These are phyloP conservation scores for Bassia scoparia DNA, from an alignment of 148 eudicot genomes.

Conservation along the genomic window DNA sequence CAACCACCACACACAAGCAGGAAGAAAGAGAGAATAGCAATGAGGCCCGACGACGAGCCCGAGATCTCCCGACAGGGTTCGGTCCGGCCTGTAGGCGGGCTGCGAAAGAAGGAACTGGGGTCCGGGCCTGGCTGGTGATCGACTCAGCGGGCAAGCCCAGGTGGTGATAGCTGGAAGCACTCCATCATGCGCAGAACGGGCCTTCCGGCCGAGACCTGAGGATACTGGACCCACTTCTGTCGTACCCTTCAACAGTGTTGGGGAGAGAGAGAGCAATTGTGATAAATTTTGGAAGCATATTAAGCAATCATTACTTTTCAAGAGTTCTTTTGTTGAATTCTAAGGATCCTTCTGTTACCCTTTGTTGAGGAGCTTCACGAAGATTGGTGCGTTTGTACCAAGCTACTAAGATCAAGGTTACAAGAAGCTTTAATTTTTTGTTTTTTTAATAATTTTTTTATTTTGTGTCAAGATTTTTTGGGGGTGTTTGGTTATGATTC, in stretches of 20 bases:
- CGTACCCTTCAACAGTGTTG: slow-evolving; percentile 86
- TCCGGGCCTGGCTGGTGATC: slow-evolving; percentile 67
- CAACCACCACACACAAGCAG: too few relatives aligned
- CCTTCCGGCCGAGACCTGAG: slow-evolving; percentile 92
- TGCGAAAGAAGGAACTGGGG: slow-evolving; percentile 69
- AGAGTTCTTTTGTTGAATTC: slow-evolving; percentile 77
- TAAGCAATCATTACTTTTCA: slow-evolving; percentile 89
- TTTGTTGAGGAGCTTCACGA: slow-evolving; percentile 78
- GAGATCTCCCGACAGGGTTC: slow-evolving; percentile 32
- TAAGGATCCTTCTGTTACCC: slow-evolving; percentile 76
- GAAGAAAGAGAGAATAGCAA: background rate
- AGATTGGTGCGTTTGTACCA: slow-evolving; percentile 60
- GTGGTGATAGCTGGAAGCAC: slow-evolving; percentile 89
- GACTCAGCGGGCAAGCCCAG: slow-evolving; percentile 70
- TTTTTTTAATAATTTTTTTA: background rate
- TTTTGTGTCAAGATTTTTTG: background rate
- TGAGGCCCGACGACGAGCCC: slow-evolving; percentile 37
- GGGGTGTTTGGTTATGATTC: background rate
- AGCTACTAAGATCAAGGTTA: slow-evolving; percentile 71
- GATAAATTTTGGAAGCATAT: slow-evolving; percentile 91
- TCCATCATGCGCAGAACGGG: slow-evolving; percentile 88
- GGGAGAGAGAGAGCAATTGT: slow-evolving; percentile 94
- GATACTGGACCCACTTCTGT: slow-evolving; percentile 79
- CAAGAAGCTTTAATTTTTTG: background rate
- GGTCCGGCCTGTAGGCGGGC: slow-evolving; percentile 25